phyloP scores from a whole-genome alignment of 768 basidiomycete species.

The Mycena belliarum region DNA sequence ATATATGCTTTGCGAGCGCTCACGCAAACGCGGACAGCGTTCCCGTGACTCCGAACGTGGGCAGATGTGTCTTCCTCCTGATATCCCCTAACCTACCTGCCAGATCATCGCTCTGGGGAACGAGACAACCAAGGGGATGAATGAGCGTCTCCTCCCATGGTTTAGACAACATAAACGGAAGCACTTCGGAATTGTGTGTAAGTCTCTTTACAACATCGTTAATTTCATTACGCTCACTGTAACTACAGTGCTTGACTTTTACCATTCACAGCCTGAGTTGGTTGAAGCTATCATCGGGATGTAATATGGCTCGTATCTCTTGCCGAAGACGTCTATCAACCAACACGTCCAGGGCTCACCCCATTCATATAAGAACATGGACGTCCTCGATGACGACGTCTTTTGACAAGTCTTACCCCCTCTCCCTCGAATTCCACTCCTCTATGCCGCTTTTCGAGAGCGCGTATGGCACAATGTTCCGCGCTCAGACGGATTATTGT shows the following conservation, averaged over 20 bases:
- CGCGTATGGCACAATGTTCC: no score
- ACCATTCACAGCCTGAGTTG: conserved; percentile 14
- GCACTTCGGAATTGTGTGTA: conserved; percentile 15
- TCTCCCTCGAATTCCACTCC: no score
- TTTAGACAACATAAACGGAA: conserved; percentile 4
- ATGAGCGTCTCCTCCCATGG: conserved; percentile 16
- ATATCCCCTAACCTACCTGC: background rate
- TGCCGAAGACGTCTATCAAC: no score
- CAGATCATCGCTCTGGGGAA: conserved; percentile 19
- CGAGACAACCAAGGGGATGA: conserved; percentile 10
- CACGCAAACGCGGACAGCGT: conserved; percentile 6
- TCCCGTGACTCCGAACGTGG: conserved; percentile 15
- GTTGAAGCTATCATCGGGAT: conserved; percentile 19
- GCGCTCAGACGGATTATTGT: no score
- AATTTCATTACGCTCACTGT: background rate
- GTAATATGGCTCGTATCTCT: no score
- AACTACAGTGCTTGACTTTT: conserved; percentile 19
- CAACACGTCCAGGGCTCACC: no score
- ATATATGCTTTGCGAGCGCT: conserved; percentile 17
- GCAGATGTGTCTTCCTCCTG: background rate
- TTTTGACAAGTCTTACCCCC: no score
- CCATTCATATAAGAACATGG: no score
- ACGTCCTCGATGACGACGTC: no score
- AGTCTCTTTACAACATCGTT: background rate
- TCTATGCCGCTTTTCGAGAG: no score